phyloP scores from a whole-genome alignment of 345 rosid species.

The Zanthoxylum bungeanum region DNA sequence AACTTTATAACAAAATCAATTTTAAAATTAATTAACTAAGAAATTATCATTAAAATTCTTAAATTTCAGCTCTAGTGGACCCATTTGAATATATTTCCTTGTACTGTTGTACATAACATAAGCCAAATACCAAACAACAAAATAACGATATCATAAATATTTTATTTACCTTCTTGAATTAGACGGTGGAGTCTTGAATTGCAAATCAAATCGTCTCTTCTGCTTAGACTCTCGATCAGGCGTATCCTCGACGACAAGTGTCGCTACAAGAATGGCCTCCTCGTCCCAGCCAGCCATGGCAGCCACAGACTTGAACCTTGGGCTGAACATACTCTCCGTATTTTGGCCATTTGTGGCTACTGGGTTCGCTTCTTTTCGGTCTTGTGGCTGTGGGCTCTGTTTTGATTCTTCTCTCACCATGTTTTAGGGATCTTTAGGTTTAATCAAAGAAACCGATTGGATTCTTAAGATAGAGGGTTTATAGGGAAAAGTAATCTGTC shows the following conservation, averaged over 20 bases:
- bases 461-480: slow-evolving; percentile 1
- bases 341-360: slow-evolving; percentile 22
- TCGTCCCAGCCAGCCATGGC: slow-evolving; percentile 99
- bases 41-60: neutral
- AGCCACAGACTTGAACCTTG: slow-evolving; percentile 79
- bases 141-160: neutral
- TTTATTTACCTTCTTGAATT: slow-evolving; percentile 78
- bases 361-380: slow-evolving; percentile 22
- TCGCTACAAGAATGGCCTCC: slow-evolving; percentile 68
- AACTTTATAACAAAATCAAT: neutral
- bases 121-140: neutral
- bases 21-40: neutral
- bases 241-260: slow-evolving; percentile 80
- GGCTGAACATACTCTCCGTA: slow-evolving; percentile 53
- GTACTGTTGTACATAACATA: neutral
- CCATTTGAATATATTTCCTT: neutral
- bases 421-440: slow-evolving; percentile 4
- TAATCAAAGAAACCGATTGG: neutral
- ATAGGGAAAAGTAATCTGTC: neutral
- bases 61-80: neutral
- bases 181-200: slow-evolving; percentile 64
- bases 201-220: slow-evolving; percentile 49
- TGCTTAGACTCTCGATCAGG: slow-evolving; percentile 63
- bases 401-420: slow-evolving; percentile 46
- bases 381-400: slow-evolving; percentile 25